phyloP scores from a whole-genome alignment of 345 rosid species.

The Brassica incana region DNA sequence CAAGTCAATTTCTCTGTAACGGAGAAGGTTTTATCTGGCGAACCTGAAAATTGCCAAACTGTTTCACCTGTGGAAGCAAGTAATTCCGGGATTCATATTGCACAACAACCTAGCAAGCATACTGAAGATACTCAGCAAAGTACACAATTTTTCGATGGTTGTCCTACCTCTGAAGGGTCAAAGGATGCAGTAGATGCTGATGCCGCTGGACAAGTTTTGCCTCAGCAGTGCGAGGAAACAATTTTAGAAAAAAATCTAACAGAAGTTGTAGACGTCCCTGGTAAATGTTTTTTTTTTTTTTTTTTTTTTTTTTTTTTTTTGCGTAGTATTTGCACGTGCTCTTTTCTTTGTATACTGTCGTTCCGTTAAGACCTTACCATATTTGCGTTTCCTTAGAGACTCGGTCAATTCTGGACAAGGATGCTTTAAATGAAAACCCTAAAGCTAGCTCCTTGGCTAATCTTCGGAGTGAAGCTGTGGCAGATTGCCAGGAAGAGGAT shows the following conservation, averaged over 20 bases:
- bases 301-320: not conserved
- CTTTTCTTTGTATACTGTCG: conserved; percentile 13
- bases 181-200: conserved; percentile 36
- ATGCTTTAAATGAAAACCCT: conserved; percentile 5
- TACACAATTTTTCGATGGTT: conserved; percentile 33
- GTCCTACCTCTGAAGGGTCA: conserved; percentile 37
- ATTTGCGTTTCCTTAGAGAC: conserved; percentile 22
- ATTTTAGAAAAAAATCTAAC: conserved; percentile 35
- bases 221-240: conserved; percentile 34
- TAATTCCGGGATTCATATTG: conserved; percentile 35
- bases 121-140: conserved; percentile 34
- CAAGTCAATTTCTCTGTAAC: conserved; percentile 25
- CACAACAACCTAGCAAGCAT: conserved; percentile 23
- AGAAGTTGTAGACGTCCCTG: conserved; percentile 41
- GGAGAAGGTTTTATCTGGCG: conserved; percentile 28
- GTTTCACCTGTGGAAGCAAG: conserved; percentile 31
- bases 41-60: conserved; percentile 39
- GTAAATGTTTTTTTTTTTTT: conserved; percentile 40
- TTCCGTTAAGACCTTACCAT: not conserved
- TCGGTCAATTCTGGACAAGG: conserved; percentile 8
- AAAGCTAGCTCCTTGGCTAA: conserved; percentile 24
- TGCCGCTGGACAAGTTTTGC: conserved; percentile 29
- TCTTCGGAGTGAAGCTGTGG: conserved; percentile 25
- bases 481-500: conserved; percentile 29
- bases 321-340: conserved; percentile 3